Percentiles rank a stretch among this genome's conserved stretches.
phyloP scores from a whole-genome alignment of 257 asterid species.

The Echites panduratus region DNA sequence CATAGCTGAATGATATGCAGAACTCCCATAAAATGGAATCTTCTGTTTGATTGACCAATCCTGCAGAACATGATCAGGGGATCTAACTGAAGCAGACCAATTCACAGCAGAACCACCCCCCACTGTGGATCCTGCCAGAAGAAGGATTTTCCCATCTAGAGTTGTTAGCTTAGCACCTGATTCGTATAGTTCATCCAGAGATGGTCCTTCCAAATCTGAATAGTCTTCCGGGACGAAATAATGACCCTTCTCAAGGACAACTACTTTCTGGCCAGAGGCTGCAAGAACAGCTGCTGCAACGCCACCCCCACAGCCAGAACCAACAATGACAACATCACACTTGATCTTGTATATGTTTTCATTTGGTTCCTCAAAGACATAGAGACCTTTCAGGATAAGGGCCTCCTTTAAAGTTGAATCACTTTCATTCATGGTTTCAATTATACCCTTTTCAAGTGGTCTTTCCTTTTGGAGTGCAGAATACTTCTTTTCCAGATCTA shows the following conservation, averaged over 20 bases:
- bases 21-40: constrained; percentile 42
- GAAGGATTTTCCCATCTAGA: constrained; percentile 62
- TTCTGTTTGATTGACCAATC: constrained; percentile 64
- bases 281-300: constrained; percentile 84
- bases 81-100: constrained; percentile 80
- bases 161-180: constrained; percentile 63
- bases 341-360: constrained; percentile 30
- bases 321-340: constrained; percentile 85
- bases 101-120: constrained; percentile 81
- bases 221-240: constrained; percentile 71
- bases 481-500: constrained; percentile 28
- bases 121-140: constrained; percentile 67
- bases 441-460: constrained; percentile 69
- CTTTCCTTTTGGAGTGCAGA: constrained; percentile 27
- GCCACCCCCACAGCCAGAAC: constrained; percentile 92
- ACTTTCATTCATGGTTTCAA: constrained; percentile 42
- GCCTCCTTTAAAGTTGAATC: constrained; percentile 52
- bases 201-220: constrained; percentile 83
- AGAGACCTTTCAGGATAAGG: constrained; percentile 46
- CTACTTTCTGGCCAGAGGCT: constrained; percentile 62
- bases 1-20: constrained; percentile 67
- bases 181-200: constrained; percentile 55
- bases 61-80: constrained; percentile 60
- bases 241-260: constrained; percentile 79
- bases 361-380: constrained; percentile 32